Percentiles rank a stretch among this genome's conserved stretches.
Evolutionary conservation across 2,329 filamentous ascomycete genomes (phyloP).

Genomic region (Ophiostoma himal-ulmi): DNA sequence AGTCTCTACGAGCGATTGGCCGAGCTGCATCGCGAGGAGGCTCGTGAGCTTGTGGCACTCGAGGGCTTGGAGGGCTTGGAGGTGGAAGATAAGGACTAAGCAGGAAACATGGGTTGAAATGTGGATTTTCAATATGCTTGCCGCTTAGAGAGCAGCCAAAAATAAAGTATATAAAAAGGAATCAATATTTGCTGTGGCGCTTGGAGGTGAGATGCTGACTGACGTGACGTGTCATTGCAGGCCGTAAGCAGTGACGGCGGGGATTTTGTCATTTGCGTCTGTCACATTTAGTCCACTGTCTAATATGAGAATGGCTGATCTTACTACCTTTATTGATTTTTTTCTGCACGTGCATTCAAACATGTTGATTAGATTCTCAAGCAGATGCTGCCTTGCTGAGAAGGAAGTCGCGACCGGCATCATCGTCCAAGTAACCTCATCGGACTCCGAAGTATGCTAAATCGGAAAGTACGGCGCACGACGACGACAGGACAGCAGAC

Average conservation of each 20-base stretch:
- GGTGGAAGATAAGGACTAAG: background rate
- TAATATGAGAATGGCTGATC: background rate
- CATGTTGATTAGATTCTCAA: background rate
- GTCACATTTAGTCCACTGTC: background rate
- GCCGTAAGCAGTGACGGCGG: background rate
- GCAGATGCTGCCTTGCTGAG: background rate
- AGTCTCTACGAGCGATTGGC: conserved; percentile 11
- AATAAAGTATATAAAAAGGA: background rate
- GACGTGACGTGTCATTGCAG: background rate
- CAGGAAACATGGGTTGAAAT: background rate
- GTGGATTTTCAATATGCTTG: background rate
- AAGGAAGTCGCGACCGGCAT: conserved; percentile 10
- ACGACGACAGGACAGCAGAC: background rate
- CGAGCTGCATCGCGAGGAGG: background rate
- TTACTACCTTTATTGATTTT: background rate
- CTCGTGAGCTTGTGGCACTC: background rate
- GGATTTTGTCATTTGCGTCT: background rate
- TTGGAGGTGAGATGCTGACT: conserved; percentile 3
- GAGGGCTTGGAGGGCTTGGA: background rate
- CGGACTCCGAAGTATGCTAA: background rate
- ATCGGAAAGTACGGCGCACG: background rate
- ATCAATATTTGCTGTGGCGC: background rate
- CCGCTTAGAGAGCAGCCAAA: background rate
- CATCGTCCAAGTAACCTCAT: background rate
- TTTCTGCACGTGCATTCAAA: background rate